Percentiles rank a stretch among this genome's conserved stretches.
Evolutionary conservation across 179 eudicot genomes (phyloP).

Genomic region (Beta corolliflora): DNA sequence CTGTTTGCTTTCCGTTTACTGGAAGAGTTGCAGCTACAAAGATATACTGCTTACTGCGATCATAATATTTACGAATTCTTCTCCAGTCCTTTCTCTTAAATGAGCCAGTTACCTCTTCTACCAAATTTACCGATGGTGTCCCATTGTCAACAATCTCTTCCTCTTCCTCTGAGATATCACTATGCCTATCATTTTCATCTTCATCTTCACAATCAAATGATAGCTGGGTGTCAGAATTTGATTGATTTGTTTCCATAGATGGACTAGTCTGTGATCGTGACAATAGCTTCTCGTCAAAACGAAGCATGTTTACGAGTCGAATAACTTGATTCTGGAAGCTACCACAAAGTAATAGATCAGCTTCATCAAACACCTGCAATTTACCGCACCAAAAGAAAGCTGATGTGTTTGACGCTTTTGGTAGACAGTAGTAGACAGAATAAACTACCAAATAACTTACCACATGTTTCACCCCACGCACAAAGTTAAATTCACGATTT

Average conservation of each 20-base stretch:
- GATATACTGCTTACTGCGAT: conserved; percentile 88
- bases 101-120: conserved; percentile 31
- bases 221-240: conserved; percentile 32
- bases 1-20: conserved; percentile 83
- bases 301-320: conserved; percentile 87
- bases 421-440: neutral
- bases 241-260: conserved; percentile 31
- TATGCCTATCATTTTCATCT: conserved; percentile 34
- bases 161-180: conserved; percentile 24
- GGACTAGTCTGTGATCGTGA: conserved; percentile 46
- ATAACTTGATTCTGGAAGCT: conserved; percentile 91
- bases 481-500: conserved; percentile 56
- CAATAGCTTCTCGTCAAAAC: conserved; percentile 89
- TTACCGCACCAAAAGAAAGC: conserved; percentile 14
- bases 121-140: conserved; percentile 30
- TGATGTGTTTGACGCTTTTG: neutral
- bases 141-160: conserved; percentile 40
- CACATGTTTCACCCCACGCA: conserved; percentile 79
- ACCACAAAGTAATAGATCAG: conserved; percentile 91
- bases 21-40: conserved; percentile 99
- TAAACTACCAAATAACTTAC: conserved; percentile 39
- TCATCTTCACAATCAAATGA: conserved; percentile 43
- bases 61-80: conserved; percentile 67
- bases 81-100: conserved; percentile 64
- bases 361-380: conserved; percentile 96